Percentiles rank a stretch among this genome's conserved stretches.
These are phyloP conservation scores for Suhomyces panamericanus DNA, from an alignment of 1,139 yeast species.

Conservation along the genomic window DNA sequence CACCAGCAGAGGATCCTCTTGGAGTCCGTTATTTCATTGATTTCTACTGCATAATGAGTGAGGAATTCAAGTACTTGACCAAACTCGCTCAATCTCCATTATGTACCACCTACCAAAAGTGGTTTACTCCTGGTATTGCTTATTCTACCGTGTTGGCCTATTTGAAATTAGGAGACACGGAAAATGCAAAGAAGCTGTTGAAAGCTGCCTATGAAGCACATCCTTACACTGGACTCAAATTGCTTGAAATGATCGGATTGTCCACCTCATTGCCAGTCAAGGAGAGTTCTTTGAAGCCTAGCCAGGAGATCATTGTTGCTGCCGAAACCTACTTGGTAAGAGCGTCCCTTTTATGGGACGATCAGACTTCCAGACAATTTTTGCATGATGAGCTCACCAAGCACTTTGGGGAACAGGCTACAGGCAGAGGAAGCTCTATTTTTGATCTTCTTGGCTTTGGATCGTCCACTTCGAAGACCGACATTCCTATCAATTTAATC, in stretches of 20 bases:
- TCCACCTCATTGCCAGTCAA: slow-evolving; percentile 20
- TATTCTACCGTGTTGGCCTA: slow-evolving; percentile 68
- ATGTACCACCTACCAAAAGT: slow-evolving; percentile 55
- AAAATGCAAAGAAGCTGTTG: slow-evolving; percentile 50
- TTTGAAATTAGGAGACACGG: slow-evolving; percentile 37
- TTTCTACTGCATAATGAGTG: slow-evolving; percentile 69
- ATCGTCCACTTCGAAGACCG: slow-evolving; percentile 12
- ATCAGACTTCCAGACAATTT: slow-evolving; percentile 45
- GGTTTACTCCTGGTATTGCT: slow-evolving; percentile 76
- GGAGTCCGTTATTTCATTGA: slow-evolving; percentile 85
- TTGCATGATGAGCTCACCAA: slow-evolving; percentile 44
- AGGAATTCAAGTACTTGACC: slow-evolving; percentile 61
- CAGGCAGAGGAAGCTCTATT: slow-evolving; percentile 16
- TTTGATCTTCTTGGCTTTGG: slow-evolving; percentile 20
- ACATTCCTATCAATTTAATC: slow-evolving; percentile 58
- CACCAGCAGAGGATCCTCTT: slow-evolving; percentile 80
- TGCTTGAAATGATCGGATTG: slow-evolving; percentile 46
- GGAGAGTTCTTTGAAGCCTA: slow-evolving; percentile 24
- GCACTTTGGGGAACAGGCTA: slow-evolving; percentile 28
- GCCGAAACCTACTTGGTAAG: slow-evolving; percentile 56
- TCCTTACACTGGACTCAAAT: slow-evolving; percentile 58
- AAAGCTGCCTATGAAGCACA: slow-evolving; percentile 53
- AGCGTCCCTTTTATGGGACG: slow-evolving; percentile 52
- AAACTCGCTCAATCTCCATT: slow-evolving; percentile 57
- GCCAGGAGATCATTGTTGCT: slow-evolving; percentile 33